Evolutionary conservation across 768 basidiomycete species (phyloP).

Genomic region (Floccularia luteovirens): DNA sequence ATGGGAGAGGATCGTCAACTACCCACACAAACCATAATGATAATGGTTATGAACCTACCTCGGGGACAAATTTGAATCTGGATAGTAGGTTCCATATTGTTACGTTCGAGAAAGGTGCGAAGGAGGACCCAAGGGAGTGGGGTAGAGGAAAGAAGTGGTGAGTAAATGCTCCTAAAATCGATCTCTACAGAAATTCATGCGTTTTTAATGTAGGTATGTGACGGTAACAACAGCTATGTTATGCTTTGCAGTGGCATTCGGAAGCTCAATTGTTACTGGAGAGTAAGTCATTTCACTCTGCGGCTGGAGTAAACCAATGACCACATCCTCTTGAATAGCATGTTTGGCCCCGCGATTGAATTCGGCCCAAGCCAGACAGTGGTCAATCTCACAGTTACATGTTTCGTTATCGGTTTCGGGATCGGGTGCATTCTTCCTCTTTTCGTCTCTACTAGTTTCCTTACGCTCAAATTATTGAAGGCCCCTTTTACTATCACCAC

Average conservation of each 20-base stretch:
- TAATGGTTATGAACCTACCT: constrained; percentile 10
- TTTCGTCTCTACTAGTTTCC: constrained; percentile 10
- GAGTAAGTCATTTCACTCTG: constrained; percentile 19
- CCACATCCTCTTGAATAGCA: constrained; percentile 13
- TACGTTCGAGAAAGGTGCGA: constrained; percentile 14
- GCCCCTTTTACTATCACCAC: constrained; percentile 31
- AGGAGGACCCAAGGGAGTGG: constrained; percentile 31
- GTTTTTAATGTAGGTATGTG: constrained; percentile 24
- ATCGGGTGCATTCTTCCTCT: constrained; percentile 20
- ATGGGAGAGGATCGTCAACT: background rate
- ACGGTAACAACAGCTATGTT: constrained; percentile 25
- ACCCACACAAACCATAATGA: background rate
- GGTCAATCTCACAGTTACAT: constrained; percentile 31
- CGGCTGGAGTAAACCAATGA: background rate
- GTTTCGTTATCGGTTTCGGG: constrained; percentile 35
- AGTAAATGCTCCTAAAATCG: background rate
- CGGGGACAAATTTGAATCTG: too few relatives aligned
- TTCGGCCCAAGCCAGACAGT: constrained; percentile 26
- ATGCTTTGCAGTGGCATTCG: constrained; percentile 28
- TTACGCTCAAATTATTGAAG: constrained; percentile 13
- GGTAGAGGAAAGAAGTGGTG: constrained; percentile 24
- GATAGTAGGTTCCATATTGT: constrained; percentile 18
- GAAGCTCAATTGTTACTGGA: constrained; percentile 32
- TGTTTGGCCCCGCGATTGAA: constrained; percentile 21
- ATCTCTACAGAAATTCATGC: background rate